These are phyloP conservation scores for Albifimbria verrucaria DNA, from an alignment of 2,329 filamentous ascomycete species.

Conservation along the genomic window DNA sequence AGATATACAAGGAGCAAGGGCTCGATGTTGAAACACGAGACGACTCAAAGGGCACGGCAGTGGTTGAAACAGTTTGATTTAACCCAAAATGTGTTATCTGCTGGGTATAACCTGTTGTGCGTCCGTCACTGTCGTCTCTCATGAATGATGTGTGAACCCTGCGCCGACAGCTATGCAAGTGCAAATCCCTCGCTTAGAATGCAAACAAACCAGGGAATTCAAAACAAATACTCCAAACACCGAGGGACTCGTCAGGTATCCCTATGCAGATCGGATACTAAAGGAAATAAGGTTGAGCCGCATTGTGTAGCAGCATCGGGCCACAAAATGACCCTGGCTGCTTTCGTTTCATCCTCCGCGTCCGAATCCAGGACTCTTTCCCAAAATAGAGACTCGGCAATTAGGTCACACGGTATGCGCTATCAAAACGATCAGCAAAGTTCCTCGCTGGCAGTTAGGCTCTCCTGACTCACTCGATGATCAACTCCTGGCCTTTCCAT, in stretches of 20 bases:
- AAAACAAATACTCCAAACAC: background rate
- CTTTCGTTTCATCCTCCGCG: background rate
- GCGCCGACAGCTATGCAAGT: background rate
- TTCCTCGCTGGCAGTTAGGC: conserved; percentile 5
- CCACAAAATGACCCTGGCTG: background rate
- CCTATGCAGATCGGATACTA: background rate
- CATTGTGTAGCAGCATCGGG: no score
- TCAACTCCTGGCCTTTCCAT: conserved; percentile 41
- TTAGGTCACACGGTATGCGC: conserved; percentile 25
- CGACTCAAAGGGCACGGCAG: background rate
- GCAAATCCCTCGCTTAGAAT: background rate
- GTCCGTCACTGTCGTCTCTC: background rate
- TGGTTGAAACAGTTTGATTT: background rate
- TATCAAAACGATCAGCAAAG: conserved; percentile 11
- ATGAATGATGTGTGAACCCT: background rate
- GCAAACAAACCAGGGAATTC: background rate
- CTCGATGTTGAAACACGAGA: no score
- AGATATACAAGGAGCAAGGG: no score
- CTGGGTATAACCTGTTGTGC: background rate
- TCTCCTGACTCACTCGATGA: conserved; percentile 38
- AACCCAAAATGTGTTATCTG: background rate
- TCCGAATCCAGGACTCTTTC: background rate
- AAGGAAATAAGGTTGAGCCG: background rate
- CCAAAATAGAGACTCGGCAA: conserved; percentile 7
- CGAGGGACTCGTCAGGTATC: background rate